Percentiles rank a stretch among this genome's conserved stretches.
Evolutionary conservation across 2,329 filamentous ascomycete genomes (phyloP).

Genomic region (Juglanconis sp.): DNA sequence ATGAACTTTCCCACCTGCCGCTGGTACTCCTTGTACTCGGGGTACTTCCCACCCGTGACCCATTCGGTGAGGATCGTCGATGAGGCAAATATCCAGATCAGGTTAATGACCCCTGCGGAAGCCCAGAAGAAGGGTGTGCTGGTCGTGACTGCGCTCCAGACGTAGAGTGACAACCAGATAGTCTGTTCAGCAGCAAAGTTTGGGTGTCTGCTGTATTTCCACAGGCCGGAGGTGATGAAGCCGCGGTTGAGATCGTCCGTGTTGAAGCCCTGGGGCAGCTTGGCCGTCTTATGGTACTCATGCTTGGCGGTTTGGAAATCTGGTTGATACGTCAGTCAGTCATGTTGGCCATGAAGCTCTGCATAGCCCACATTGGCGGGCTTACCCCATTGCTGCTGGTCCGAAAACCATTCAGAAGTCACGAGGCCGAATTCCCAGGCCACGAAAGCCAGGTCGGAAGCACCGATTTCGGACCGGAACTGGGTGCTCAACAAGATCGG

Average conservation of each 20-base stretch:
- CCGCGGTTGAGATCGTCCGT: slow-evolving; percentile 83
- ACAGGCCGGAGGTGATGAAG: slow-evolving; percentile 81
- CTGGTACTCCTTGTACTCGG: slow-evolving; percentile 84
- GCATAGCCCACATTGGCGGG: slow-evolving; percentile 7
- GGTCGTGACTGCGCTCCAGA: slow-evolving; percentile 78
- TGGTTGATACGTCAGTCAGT: slow-evolving; percentile 28
- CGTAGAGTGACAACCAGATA: slow-evolving; percentile 84
- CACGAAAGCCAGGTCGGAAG: slow-evolving; percentile 47
- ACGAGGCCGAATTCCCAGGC: slow-evolving; percentile 48
- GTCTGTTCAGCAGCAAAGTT: slow-evolving; percentile 93
- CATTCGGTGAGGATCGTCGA: slow-evolving; percentile 85
- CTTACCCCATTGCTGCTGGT: slow-evolving; percentile 87
- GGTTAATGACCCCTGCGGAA: slow-evolving; percentile 62
- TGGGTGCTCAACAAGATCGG: slow-evolving; percentile 71
- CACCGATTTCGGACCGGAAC: slow-evolving; percentile 49
- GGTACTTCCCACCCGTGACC: slow-evolving; percentile 78
- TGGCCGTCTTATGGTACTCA: slow-evolving; percentile 69
- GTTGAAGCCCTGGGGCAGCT: slow-evolving; percentile 62
- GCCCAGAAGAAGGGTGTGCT: slow-evolving; percentile 76
- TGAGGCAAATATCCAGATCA: slow-evolving; percentile 81
- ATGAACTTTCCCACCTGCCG: slow-evolving; percentile 78
- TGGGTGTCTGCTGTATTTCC: slow-evolving; percentile 84
- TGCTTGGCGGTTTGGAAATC: slow-evolving; percentile 80
- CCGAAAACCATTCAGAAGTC: slow-evolving; percentile 73
- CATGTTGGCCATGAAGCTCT: neutral